phyloP scores from a whole-genome alignment of 2,329 filamentous ascomycete species.

The Fusarium buharicum region DNA sequence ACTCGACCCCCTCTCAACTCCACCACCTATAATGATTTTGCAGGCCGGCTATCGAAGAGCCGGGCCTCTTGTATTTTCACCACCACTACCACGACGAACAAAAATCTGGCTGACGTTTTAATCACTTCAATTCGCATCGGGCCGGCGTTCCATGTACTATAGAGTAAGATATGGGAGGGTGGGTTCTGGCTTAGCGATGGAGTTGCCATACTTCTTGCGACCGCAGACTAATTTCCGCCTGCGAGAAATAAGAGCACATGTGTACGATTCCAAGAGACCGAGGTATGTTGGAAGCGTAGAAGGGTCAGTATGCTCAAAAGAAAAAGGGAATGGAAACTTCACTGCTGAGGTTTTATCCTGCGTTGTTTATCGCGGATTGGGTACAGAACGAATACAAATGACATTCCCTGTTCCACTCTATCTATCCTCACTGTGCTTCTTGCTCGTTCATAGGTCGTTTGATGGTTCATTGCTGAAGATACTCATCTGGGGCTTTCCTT shows the following conservation, averaged over 20 bases:
- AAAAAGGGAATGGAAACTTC: constrained; percentile 16
- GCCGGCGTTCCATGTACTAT: constrained; percentile 51
- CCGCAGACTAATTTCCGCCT: constrained; percentile 29
- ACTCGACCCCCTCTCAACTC: constrained; percentile 47
- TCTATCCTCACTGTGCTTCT: neutral
- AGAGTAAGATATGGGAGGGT: constrained; percentile 37
- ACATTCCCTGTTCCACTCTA: constrained; percentile 37
- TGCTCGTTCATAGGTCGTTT: constrained; percentile 34
- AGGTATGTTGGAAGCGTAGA: constrained; percentile 11
- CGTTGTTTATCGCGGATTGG: constrained; percentile 28
- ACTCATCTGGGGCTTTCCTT: constrained; percentile 66
- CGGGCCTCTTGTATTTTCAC: constrained; percentile 37
- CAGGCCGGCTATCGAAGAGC: constrained; percentile 13
- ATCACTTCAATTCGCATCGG: constrained; percentile 46
- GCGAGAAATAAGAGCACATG: constrained; percentile 21
- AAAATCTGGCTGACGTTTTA: constrained; percentile 38
- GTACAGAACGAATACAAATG: constrained; percentile 42
- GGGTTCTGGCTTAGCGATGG: constrained; percentile 42
- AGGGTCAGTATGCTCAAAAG: constrained; percentile 13
- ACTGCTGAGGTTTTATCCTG: constrained; percentile 20
- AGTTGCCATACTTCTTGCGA: constrained; percentile 38
- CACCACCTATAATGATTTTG: constrained; percentile 24
- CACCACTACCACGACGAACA: constrained; percentile 28
- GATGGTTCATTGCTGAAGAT: constrained; percentile 49
- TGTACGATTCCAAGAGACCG: constrained; percentile 34